Conservation (phyloP, 768 basidiomycete genomes). For the Sporobolomyces phaffii region DNA sequence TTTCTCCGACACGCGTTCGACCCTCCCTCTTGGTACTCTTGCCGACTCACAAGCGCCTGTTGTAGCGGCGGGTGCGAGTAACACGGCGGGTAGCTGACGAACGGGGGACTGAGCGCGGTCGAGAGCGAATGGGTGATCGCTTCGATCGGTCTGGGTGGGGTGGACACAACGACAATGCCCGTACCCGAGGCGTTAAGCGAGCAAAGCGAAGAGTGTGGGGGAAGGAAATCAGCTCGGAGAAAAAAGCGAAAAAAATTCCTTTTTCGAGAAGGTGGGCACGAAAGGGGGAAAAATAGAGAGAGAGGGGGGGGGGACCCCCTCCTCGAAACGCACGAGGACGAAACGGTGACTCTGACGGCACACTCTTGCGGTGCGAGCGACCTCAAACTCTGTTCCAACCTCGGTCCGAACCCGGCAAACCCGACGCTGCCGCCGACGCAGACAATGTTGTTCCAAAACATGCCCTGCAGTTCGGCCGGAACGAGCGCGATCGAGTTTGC, state of each 20-base stretch:
- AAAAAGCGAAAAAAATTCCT: background rate
- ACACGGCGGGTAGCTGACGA: background rate
- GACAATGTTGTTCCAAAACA: slow-evolving; percentile 95
- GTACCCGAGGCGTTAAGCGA: too few species aligned
- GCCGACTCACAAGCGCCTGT: slow-evolving; percentile 59
- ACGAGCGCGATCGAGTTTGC: slow-evolving; percentile 68
- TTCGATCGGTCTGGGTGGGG: slow-evolving; percentile 61
- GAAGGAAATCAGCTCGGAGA: slow-evolving; percentile 46
- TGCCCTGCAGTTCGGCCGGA: slow-evolving; percentile 72
- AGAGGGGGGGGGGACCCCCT: too few species aligned
- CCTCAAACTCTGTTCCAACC: slow-evolving; percentile 59
- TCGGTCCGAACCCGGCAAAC: slow-evolving; percentile 64
- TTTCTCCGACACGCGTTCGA: slow-evolving; percentile 67
- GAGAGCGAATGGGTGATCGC: slow-evolving; percentile 45
- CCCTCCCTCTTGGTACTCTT: slow-evolving; percentile 80
- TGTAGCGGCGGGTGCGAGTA: slow-evolving; percentile 44
- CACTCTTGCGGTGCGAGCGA: slow-evolving; percentile 73
- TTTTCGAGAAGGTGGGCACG: too few species aligned
- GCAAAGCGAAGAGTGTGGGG: slow-evolving; percentile 55
- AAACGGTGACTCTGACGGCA: slow-evolving; percentile 66
- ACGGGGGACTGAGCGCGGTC: slow-evolving; percentile 12
- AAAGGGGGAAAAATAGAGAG: too few species aligned
- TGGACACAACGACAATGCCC: too few species aligned
- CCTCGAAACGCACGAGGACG: slow-evolving; percentile 61
- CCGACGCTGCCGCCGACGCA: slow-evolving; percentile 76